Evolutionary conservation across 164 flowering plant species (phyloP), one percentile per base, ranked within the genome.

Genomic region (Kalanchoe fedtschenkoi): DNA sequence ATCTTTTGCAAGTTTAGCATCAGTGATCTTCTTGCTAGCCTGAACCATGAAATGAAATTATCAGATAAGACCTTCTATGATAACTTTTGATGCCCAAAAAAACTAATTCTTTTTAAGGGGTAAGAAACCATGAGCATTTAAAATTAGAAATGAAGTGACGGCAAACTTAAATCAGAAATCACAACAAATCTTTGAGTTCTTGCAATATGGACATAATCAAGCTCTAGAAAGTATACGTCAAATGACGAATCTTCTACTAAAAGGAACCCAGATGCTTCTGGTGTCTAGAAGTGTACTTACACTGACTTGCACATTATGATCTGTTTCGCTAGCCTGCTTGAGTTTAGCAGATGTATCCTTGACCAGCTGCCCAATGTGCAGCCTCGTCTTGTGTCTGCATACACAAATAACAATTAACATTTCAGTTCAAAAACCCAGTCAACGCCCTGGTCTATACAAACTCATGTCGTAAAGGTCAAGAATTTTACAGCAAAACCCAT

Each of bases 1-100:
- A 70, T 85, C 87, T 74, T 83, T 85, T 34, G 90, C 90, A 66
- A 85, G 84, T 73, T 85, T 82, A 59, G 87, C 90, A 78, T 82
- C 90, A 26, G 84, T 68, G 21, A 82, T 74, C 70, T 85, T 85
- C 74, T 83, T 85, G 79, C 75, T 81, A 17, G 81, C 68, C 86
- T 85, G 80, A 65, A 77, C 29, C 59, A 17, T 41, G 4, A 44
- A 5, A 22, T 13, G 60, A 41, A 54, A 56, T 34, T 22, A 17
- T 33, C 24, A 62, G 5, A 17, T 19, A 15, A 37, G n/a, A 3
- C 55, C 26, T 14, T 5, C 16, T 32, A 38, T 9, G 24, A 1
- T 5, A n/a, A 62, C 11, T 19, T 26, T 21, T 44, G 24, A 19
- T 44, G 4, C 5, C 21, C 53, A 44, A 21, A 44, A 6, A 1